These are phyloP conservation scores for Sporothrix brasiliensis DNA, from an alignment of 2,329 filamentous ascomycete species.

Conservation along the genomic window DNA sequence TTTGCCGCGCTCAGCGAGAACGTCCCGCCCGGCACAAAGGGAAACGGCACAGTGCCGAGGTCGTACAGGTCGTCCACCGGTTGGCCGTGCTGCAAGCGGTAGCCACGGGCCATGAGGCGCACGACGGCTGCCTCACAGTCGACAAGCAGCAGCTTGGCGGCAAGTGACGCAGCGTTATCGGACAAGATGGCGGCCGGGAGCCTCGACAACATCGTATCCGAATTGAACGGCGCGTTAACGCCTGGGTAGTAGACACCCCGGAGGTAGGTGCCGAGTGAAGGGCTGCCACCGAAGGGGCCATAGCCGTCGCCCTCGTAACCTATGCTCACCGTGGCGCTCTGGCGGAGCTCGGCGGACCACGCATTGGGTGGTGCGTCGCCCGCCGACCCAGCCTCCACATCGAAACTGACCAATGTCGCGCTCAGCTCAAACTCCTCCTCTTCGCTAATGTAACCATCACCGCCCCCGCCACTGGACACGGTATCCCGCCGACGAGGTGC, in stretches of 20 bases:
- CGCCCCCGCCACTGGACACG: conserved; percentile 45
- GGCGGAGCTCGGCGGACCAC: conserved; percentile 63
- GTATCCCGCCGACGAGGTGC: conserved; percentile 44
- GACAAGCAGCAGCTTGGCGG: conserved; percentile 49
- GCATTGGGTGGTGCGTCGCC: conserved; percentile 55
- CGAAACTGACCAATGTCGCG: conserved; percentile 62
- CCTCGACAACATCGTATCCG: conserved; percentile 53
- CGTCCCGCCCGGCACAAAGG: conserved; percentile 34
- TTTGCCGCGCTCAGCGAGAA: conserved; percentile 47
- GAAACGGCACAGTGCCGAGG: conserved; percentile 42
- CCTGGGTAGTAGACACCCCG: conserved; percentile 27
- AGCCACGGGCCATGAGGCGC: conserved; percentile 50
- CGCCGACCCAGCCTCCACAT: conserved; percentile 61
- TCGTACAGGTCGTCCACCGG: conserved; percentile 47
- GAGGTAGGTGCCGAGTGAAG: conserved; percentile 26
- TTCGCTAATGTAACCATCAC: conserved; percentile 60
- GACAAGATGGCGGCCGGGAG: conserved; percentile 54
- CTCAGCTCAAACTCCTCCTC: conserved; percentile 56
- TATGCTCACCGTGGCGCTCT: conserved; percentile 43
- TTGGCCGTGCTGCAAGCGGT: conserved; percentile 46
- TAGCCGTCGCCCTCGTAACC: conserved; percentile 16
- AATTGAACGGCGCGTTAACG: conserved; percentile 39
- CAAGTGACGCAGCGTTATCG: conserved; percentile 51
- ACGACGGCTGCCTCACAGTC: conserved; percentile 54
- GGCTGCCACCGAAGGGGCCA: conserved; percentile 12